Conservation (phyloP, 2,329 filamentous ascomycete species). For the Neocatenulostroma microsporum region DNA sequence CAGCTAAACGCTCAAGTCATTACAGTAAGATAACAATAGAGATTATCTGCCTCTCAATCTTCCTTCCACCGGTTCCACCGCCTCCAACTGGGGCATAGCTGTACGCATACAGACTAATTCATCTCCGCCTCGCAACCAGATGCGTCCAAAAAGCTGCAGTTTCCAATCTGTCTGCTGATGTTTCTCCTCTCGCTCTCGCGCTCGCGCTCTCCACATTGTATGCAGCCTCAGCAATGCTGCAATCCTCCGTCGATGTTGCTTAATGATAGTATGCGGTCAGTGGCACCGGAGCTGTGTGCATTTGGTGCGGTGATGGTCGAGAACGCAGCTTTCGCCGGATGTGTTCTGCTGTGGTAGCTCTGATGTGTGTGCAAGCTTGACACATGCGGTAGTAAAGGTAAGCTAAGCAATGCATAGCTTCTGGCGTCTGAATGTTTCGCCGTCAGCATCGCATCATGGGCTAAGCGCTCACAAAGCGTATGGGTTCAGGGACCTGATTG, state of each 20-base stretch:
- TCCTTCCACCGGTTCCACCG: background rate
- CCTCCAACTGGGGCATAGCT: background rate
- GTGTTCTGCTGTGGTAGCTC: slow-evolving; percentile 10
- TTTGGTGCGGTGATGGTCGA: slow-evolving; percentile 5
- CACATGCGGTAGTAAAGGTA: slow-evolving; percentile 1
- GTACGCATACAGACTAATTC: slow-evolving; percentile 5
- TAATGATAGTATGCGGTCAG: slow-evolving; percentile 18
- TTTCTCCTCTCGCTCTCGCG: background rate
- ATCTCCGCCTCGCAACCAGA: background rate
- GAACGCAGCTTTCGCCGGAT: slow-evolving; percentile 10
- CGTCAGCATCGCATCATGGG: background rate
- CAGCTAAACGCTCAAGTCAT: background rate
- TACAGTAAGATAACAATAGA: background rate
- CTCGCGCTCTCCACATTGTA: background rate
- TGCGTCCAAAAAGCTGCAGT: background rate
- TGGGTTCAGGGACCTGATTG: slow-evolving; percentile 75
- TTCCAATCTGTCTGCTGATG: too few relatives aligned
- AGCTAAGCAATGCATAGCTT: background rate
- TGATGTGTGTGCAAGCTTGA: slow-evolving; percentile 5
- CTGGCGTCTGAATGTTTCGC: background rate
- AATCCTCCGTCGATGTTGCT: background rate
- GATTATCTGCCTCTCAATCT: background rate
- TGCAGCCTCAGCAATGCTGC: background rate
- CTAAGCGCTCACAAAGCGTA: slow-evolving; percentile 52
- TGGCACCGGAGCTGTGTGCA: slow-evolving; percentile 8